Evolutionary conservation across 179 eudicot species (phyloP).

Genomic region (Heliamphora pulchella): DNA sequence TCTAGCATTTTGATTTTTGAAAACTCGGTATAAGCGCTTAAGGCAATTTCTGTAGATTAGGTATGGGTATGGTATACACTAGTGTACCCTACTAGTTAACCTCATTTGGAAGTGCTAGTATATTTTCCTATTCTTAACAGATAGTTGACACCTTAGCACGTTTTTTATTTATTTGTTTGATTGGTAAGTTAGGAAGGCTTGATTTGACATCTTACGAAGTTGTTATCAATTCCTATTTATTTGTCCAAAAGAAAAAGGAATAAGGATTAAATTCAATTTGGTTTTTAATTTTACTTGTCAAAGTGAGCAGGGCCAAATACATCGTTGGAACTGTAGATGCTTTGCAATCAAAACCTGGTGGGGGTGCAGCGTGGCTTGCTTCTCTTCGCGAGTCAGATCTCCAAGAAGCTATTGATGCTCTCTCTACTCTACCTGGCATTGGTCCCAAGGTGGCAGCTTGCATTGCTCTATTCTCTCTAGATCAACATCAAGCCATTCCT

Average conservation of each 20-base stretch:
- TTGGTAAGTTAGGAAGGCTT: not conserved
- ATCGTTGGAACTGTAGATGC: constrained; percentile 60
- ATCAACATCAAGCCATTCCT: constrained; percentile 93
- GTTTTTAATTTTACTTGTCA: not conserved
- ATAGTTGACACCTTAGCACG: too few species aligned
- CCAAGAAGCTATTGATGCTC: constrained; percentile 54
- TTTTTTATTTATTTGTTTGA: too few species aligned
- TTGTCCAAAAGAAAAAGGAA: not conserved
- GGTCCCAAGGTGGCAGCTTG: constrained; percentile 99
- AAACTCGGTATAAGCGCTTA: not conserved
- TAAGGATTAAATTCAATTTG: too few species aligned
- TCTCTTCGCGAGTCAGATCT: constrained; percentile 65
- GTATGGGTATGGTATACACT: too few species aligned
- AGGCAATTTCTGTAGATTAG: not conserved
- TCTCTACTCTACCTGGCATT: constrained; percentile 74
- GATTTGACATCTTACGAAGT: not conserved
- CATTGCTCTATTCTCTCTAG: constrained; percentile 87
- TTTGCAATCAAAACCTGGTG: constrained; percentile 62
- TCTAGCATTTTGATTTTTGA: not conserved
- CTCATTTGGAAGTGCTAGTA: too few species aligned
- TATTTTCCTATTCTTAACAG: too few species aligned
- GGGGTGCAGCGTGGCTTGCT: constrained; percentile 77
- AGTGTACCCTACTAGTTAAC: too few species aligned
- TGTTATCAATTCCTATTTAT: not conserved
- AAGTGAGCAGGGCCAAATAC: constrained; percentile 72